Conservation (phyloP, 2,329 filamentous ascomycete genomes). For the Fusarium caatingaense region DNA sequence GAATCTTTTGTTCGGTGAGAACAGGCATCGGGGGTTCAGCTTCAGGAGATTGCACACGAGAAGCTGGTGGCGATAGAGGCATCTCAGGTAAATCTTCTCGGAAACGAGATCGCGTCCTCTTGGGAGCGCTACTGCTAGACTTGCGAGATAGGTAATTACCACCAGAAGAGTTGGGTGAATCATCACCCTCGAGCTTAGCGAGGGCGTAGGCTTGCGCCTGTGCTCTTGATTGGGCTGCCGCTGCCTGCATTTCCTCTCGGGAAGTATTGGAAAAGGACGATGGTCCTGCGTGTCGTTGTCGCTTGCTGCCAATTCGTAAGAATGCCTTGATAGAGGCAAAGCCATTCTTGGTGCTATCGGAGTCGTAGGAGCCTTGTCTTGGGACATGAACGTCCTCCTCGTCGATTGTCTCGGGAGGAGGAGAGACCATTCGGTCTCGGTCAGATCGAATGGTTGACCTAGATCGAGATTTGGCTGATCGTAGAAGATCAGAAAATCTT, state of each 20-base stretch:
- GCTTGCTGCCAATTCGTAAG: constrained; percentile 75
- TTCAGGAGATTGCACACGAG: constrained; percentile 82
- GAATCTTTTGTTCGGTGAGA: constrained; percentile 45
- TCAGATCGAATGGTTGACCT: constrained; percentile 60
- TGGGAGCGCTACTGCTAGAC: constrained; percentile 65
- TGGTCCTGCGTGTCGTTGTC: constrained; percentile 66
- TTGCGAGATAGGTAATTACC: constrained; percentile 49
- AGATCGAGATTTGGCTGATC: constrained; percentile 61
- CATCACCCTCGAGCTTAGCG: constrained; percentile 52
- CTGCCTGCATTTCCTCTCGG: constrained; percentile 79
- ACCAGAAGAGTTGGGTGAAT: constrained; percentile 34
- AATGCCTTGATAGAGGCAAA: constrained; percentile 75
- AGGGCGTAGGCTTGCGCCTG: constrained; percentile 50
- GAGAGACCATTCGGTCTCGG: constrained; percentile 53
- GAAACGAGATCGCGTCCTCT: constrained; percentile 89
- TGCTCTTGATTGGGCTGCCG: constrained; percentile 46
- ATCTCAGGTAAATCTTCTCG: constrained; percentile 91
- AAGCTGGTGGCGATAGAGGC: constrained; percentile 86
- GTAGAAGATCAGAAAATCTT: constrained; percentile 55
- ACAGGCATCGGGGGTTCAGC: constrained; percentile 59
- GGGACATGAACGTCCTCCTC: constrained; percentile 62
- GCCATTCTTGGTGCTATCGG: constrained; percentile 60
- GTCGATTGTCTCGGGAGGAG: constrained; percentile 55
- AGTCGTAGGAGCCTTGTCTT: constrained; percentile 67
- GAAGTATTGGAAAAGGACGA: constrained; percentile 94